phyloP scores from a whole-genome alignment of 345 rosid genomes.

The Psidium guajava region DNA sequence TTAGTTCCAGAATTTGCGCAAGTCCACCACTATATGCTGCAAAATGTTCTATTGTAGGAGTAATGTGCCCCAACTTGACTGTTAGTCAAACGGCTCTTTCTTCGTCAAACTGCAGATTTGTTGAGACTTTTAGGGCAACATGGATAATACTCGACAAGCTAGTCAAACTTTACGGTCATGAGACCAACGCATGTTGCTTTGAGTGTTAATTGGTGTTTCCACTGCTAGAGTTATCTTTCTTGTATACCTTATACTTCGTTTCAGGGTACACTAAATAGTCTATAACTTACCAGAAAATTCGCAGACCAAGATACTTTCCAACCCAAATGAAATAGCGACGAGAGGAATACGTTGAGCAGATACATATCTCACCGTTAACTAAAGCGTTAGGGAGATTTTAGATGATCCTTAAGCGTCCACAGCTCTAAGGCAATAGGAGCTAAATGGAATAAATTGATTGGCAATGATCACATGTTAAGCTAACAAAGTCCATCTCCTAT shows the following conservation, averaged over 20 bases:
- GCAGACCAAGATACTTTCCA: neutral
- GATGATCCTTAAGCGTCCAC: neutral
- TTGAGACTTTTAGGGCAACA: constrained; percentile 21
- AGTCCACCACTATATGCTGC: neutral
- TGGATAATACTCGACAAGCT: constrained; percentile 39
- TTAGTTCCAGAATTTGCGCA: neutral
- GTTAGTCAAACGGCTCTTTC: neutral
- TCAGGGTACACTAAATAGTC: neutral
- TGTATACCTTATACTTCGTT: neutral
- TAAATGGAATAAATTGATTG: neutral
- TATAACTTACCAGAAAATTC: neutral
- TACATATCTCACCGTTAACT: neutral
- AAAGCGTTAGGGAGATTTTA: neutral
- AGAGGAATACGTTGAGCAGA: neutral
- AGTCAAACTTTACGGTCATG: neutral
- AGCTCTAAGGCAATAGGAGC: neutral
- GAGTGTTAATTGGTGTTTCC: neutral
- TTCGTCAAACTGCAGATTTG: constrained; percentile 17
- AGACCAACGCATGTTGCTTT: neutral
- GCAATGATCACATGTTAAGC: neutral
- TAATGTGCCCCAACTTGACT: neutral
- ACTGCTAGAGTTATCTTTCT: neutral
- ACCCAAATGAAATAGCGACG: neutral
- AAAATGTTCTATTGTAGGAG: neutral
- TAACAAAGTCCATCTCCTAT: neutral